Evolutionary conservation across 345 rosid species (phyloP), one percentile per base, ranked within the genome.

Genomic region (Draba incana): DNA sequence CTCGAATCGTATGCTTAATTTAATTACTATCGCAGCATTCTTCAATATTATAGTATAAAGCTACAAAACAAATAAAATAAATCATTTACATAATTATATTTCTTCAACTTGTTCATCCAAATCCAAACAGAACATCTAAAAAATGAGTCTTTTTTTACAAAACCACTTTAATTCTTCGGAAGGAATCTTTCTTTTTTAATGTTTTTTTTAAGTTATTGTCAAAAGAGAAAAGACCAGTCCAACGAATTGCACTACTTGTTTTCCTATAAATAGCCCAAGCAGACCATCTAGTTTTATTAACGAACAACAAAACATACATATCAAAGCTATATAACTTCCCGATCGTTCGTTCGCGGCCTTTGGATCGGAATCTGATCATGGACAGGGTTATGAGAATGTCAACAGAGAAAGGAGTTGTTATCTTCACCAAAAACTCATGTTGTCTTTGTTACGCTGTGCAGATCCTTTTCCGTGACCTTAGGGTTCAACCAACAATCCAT

Each of bases 391-490:
- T 45, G 76, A 79, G 88, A 62, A 82, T 80, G 79, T 81, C 77
- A 3, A 80, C 96, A 0, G 88, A 85, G 74, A 87, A 81, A 55
- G 93, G 92, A 57, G 83, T 89, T 11, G 89, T 87, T 68, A 83
- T 89, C 69, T 87, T 89, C 86, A 85, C 85, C 68, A 87, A 87
- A 80, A 81, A 82, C 81, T 85, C 96, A 2, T 87, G 96, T 42
- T 89, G 96, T 81, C 76, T 89, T 62, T 81, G 91, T 55, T 84
- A 85, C 74, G 86, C 96, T 2, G 88, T 89, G 66, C 84, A 64
- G 62, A 85, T 84, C 62, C 78, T 89, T 59, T 87, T 89, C 72
- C 86, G 80, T 31, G 92, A 87, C 61, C 86, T 89, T 58, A 85
- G 89, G 66, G 89, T 89, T 30, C 78, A 55, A 20, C 93, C 96